Evolutionary conservation across 129 eudicot genomes (phyloP).

Genomic region (Pulicaria dysenterica): DNA sequence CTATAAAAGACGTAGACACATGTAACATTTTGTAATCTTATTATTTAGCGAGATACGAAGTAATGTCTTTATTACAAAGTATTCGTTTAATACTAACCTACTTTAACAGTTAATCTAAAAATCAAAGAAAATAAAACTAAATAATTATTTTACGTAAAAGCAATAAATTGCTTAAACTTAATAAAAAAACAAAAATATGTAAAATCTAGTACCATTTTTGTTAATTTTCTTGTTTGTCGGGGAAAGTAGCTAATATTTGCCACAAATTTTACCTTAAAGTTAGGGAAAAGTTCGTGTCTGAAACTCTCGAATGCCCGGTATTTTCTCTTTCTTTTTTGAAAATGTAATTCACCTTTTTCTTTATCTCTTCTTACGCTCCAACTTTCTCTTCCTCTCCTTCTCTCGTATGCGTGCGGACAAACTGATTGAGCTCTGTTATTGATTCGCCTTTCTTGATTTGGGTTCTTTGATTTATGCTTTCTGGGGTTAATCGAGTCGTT

Average conservation of each 20-base stretch:
- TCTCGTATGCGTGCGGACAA: not conserved
- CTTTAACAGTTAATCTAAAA: too few relatives aligned
- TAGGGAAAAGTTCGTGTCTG: constrained; percentile 33
- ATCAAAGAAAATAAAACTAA: too few relatives aligned
- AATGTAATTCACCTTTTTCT: constrained; percentile 27
- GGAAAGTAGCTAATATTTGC: constrained; percentile 19
- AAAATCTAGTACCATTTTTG: not conserved
- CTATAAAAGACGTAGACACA: too few relatives aligned
- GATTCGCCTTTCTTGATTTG: not conserved
- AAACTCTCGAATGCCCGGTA: constrained; percentile 29
- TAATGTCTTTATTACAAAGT: too few relatives aligned
- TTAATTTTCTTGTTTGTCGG: not conserved
- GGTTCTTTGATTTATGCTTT: not conserved
- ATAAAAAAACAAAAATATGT: too few relatives aligned
- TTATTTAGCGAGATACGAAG: too few relatives aligned
- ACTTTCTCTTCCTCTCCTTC: not conserved
- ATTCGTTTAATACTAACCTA: too few relatives aligned
- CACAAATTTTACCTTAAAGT: constrained; percentile 31
- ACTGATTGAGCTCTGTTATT: not conserved
- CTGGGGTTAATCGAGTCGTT: constrained; percentile 31
- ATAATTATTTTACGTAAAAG: too few relatives aligned
- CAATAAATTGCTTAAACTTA: too few relatives aligned
- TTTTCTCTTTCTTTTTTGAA: constrained; percentile 34
- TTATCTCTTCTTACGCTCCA: constrained; percentile 26
- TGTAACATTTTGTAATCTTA: too few relatives aligned